Evolutionary conservation across 371 early-diverging fungal genomes (phyloP), one percentile per base, ranked within the genome.

Genomic region (Apophysomyces trapeziformis): DNA sequence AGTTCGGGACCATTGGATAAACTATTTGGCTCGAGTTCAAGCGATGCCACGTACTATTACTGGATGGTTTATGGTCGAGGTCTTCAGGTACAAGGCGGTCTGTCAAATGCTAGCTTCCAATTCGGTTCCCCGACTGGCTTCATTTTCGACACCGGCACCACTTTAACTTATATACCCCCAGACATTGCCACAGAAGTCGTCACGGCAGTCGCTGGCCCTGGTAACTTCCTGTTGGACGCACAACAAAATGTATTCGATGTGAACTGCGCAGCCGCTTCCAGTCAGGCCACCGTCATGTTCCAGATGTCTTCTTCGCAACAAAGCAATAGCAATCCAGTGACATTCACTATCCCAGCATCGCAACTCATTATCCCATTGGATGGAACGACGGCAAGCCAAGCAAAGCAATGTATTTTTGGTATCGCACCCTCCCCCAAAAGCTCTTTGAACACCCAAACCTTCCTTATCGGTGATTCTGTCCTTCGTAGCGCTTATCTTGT

Each of bases 31-130:
- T 26, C 32, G 36, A 57, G 41, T 66, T 0, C 38, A 63, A 50
- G 47, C 59, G 59, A 63, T 59, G 0, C 26, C 38, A 0, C 50
- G 32, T 57, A 39, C 38, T 46, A 18, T 38, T 83, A 83, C 45
- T 83, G 83, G 83, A 80, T 80, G 80, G 83, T 83, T 0, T 67
- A 67, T 38, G 80, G 71, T 4, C 76, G 78, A 60, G 78, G 79
- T 41, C 50, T 82, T 12, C 57, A 60, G 32, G 68, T 81, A 5
- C 56, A 58, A 12, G 50, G 63, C 47, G 54, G 63, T 44, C 14
- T 47, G 0, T 44, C 56, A 46, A 61, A 50, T 36, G 8, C 57
- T 18, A 44, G 60, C 38, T n/a, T 56, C 50, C 39, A 59, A 6
- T 64, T 66, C 32, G 58, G 57, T 16, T 56, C 73, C 4, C 21